Conservation (phyloP, 257 asterid species). For the Ocimum tenuiflorum region DNA sequence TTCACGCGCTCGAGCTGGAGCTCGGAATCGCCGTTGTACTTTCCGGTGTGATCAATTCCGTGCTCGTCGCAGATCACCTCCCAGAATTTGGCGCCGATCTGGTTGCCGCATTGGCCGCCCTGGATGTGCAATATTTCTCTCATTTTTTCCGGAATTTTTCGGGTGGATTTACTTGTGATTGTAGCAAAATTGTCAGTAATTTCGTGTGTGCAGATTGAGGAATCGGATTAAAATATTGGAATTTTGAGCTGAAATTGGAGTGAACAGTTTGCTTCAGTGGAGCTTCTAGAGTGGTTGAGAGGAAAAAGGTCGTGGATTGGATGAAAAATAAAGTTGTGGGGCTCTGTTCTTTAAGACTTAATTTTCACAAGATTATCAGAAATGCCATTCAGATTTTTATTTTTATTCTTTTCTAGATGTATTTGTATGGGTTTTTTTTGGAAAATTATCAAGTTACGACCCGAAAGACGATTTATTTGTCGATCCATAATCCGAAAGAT, state of each 20-base stretch:
- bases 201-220: no score
- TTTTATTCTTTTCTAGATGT: no score
- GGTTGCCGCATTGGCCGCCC: slow-evolving; percentile 39
- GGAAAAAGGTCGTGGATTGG: not conserved
- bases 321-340: not conserved
- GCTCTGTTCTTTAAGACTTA: not conserved
- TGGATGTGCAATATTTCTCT: slow-evolving; percentile 36
- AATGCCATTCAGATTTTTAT: not conserved
- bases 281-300: not conserved
- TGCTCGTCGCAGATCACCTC: slow-evolving; percentile 39
- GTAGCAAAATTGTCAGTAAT: no score
- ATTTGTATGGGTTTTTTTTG: no score
- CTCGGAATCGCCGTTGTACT: slow-evolving; percentile 27
- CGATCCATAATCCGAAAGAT: no score
- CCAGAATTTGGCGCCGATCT: slow-evolving; percentile 39
- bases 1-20: slow-evolving; percentile 37
- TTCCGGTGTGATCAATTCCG: slow-evolving; percentile 32
- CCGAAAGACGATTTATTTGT: no score
- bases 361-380: not conserved
- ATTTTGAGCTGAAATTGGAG: not conserved
- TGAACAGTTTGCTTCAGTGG: not conserved
- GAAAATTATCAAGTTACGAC: no score
- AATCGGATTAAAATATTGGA: no score
- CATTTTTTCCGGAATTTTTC: slow-evolving; percentile 13
- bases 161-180: no score